Evolutionary conservation across 2,329 filamentous ascomycete species (phyloP), one percentile per base, ranked within the genome.

Genomic region (Fusarium nelsonii): DNA sequence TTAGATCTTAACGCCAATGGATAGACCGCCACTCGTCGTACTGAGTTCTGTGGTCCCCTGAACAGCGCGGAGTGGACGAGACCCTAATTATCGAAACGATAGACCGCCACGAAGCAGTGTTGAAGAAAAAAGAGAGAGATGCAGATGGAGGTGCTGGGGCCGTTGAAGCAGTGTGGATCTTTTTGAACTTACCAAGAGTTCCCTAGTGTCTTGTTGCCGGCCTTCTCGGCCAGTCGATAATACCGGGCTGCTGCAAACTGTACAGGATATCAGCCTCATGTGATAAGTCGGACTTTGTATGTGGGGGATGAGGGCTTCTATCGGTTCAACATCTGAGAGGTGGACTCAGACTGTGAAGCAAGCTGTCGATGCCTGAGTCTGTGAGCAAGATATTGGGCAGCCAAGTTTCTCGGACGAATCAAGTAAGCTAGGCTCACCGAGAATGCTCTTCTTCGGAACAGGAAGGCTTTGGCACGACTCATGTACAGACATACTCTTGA

Each of bases 211-310:
- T 97, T 97, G 81, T 90, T 92, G 51, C 95, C 95, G 77, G 90
- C 92, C 76, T 92, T 86, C 82, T 98, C 96, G 37, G 96, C 94
- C 75, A 95, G 86, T 75, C 95, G 92, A 80, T 97, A 93, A 82
- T 97, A 97, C 80, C 92, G 92, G 72, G 96, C 94, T 74, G 96
- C 87, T 74, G 85, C 87, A 82, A 89, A 93, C 92, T 94, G 70
- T 68, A 73, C 67, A 74, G 65, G 55, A 70, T 49, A 65, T 85
- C 82, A 88, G 86, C 83, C 80, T 84, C 81, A 83, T 83, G 79
- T 81, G 81, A 76, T 53, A 59, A 56, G 50, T 63, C 54, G 41
- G 56, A 56, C 36, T 55, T 52, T 70, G 34, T 34, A 34, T 55
- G 40, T 51, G 45, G 37, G 39, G 58, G 43, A 73, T 49, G 16